Percentiles rank a stretch among this genome's conserved stretches.
These are phyloP conservation scores for Cytospora leucostoma DNA, from an alignment of 2,329 filamentous ascomycete genomes.

Conservation along the genomic window DNA sequence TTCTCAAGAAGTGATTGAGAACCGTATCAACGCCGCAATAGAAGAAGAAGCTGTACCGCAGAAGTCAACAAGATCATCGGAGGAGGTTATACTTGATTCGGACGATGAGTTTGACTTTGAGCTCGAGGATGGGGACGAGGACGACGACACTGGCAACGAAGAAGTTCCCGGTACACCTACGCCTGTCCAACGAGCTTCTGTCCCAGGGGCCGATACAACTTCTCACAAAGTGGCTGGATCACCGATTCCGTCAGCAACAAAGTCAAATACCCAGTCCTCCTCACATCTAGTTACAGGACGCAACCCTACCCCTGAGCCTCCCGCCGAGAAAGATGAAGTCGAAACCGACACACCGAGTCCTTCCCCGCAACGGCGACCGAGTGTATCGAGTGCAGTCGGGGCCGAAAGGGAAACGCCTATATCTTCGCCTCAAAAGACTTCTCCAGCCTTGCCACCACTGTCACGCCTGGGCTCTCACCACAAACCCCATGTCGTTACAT, in stretches of 20 bases:
- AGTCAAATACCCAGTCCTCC: background rate
- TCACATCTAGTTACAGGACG: slow-evolving; percentile 1
- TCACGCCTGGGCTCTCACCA: slow-evolving; percentile 32
- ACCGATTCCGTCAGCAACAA: background rate
- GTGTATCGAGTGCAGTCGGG: slow-evolving; percentile 21
- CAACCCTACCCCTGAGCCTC: slow-evolving; percentile 13
- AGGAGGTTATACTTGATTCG: slow-evolving; percentile 51
- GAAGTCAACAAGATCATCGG: slow-evolving; percentile 3
- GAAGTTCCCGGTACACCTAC: slow-evolving; percentile 31
- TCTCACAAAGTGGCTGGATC: background rate
- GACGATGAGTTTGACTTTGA: slow-evolving; percentile 45
- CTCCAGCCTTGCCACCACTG: slow-evolving; percentile 24
- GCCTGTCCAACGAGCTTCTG: slow-evolving; percentile 26
- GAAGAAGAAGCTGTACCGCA: slow-evolving; percentile 9
- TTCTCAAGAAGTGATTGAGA: background rate
- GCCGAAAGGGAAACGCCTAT: slow-evolving; percentile 28
- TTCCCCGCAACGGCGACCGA: slow-evolving; percentile 15
- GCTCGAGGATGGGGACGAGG: slow-evolving; percentile 35
- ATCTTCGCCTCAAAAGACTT: slow-evolving; percentile 29
- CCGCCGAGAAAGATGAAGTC: slow-evolving; percentile 18
- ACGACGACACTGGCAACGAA: slow-evolving; percentile 25
- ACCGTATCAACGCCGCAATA: background rate
- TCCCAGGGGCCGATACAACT: background rate
- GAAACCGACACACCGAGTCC: slow-evolving; percentile 25
- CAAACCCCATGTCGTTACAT: slow-evolving; percentile 37